phyloP scores from a whole-genome alignment of 2,329 filamentous ascomycete genomes.

The Cytospora mali region DNA sequence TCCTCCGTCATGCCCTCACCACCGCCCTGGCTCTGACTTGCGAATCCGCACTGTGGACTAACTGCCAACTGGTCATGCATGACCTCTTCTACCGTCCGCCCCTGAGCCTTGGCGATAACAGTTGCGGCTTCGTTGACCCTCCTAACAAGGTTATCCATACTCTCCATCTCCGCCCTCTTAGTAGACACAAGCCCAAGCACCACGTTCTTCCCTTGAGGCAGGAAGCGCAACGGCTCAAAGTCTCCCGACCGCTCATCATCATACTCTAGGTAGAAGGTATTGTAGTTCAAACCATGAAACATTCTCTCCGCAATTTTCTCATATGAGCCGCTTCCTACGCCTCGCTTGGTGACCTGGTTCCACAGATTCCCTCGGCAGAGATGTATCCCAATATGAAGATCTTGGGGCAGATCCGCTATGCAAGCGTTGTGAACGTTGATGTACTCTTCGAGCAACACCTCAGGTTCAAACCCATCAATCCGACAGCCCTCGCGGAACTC shows the following conservation, averaged over 20 bases:
- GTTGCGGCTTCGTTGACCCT: constrained; percentile 52
- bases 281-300: constrained; percentile 50
- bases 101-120: constrained; percentile 60
- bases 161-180: constrained; percentile 51
- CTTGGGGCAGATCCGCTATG: constrained; percentile 42
- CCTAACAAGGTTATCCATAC: constrained; percentile 46
- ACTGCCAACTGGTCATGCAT: constrained; percentile 56
- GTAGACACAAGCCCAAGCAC: constrained; percentile 55
- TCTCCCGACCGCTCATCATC: constrained; percentile 51
- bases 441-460: constrained; percentile 51
- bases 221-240: constrained; percentile 51
- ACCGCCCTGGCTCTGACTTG: constrained; percentile 32
- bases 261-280: constrained; percentile 57
- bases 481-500: constrained; percentile 53
- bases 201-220: constrained; percentile 52
- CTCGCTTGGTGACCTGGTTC: constrained; percentile 44
- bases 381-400: constrained; percentile 66
- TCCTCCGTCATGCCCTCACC: constrained; percentile 9
- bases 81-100: constrained; percentile 55
- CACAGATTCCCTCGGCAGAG: constrained; percentile 51
- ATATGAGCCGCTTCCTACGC: constrained; percentile 53
- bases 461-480: constrained; percentile 50
- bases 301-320: constrained; percentile 53
- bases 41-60: constrained; percentile 57
- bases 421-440: constrained; percentile 64